Percentiles rank a stretch among this genome's conserved stretches.
Conservation (phyloP, 148 eudicot species). For the Oxyria digyna region DNA sequence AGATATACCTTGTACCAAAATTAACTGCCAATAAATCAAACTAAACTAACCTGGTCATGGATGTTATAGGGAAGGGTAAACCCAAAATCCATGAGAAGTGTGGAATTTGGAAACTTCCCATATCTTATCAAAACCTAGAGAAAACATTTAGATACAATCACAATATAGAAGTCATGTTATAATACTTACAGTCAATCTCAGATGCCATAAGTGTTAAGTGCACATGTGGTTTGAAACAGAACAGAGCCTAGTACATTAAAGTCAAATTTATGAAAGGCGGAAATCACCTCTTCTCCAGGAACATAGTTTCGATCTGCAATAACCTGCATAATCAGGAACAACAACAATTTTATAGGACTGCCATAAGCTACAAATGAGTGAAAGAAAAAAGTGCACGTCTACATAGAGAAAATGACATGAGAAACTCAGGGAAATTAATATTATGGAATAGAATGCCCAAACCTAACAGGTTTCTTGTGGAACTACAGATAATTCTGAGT, state of each 20-base stretch:
- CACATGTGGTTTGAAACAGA: background rate
- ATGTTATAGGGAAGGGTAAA: conserved; percentile 52
- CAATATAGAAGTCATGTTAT: background rate
- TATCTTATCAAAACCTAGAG: conserved; percentile 66
- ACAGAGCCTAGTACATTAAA: background rate
- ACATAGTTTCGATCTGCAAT: conserved; percentile 62
- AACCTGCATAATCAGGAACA: conserved; percentile 32
- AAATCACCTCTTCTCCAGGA: conserved; percentile 66
- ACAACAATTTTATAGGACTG: background rate
- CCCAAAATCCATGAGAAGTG: conserved; percentile 65
- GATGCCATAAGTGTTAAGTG: background rate
- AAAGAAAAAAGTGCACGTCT: background rate
- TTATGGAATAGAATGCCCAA: background rate
- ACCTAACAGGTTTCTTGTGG: background rate
- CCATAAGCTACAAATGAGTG: background rate
- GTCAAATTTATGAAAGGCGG: background rate
- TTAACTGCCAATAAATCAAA: background rate
- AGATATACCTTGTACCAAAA: background rate
- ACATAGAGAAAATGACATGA: background rate
- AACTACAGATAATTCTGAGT: background rate
- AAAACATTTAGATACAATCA: background rate
- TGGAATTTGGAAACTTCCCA: conserved; percentile 66
- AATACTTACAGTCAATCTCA: background rate
- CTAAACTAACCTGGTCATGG: conserved; percentile 65
- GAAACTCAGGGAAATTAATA: background rate